Conservation (phyloP, 257 asterid genomes). For the Knoxia roxburghii region DNA sequence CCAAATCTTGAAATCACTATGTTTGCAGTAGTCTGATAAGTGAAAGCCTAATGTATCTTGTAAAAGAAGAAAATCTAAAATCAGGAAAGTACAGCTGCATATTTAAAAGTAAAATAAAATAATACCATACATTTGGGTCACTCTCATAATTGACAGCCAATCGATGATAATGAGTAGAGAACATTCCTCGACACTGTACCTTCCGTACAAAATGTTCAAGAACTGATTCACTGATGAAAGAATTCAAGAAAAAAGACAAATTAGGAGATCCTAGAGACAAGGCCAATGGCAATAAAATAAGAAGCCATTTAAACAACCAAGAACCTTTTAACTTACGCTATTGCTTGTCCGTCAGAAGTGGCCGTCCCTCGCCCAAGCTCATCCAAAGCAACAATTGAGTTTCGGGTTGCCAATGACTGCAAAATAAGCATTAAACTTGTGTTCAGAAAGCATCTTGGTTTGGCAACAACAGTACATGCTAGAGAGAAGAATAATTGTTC, state of each 20-base stretch:
- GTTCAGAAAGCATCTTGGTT: conserved; percentile 12
- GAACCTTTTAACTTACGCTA: conserved; percentile 63
- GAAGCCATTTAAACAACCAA: not conserved
- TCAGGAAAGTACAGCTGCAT: not conserved
- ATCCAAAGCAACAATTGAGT: conserved; percentile 88
- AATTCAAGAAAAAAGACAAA: conserved; percentile 17
- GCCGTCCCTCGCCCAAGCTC: conserved; percentile 99
- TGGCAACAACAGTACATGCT: not conserved
- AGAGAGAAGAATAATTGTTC: not conserved
- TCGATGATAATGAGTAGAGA: conserved; percentile 94
- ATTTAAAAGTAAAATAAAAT: not conserved
- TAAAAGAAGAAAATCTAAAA: conserved; percentile 1
- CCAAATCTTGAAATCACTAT: not conserved
- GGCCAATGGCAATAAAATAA: not conserved
- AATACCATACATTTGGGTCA: conserved; percentile 67
- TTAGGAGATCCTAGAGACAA: conserved; percentile 3
- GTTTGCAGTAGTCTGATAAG: not conserved
- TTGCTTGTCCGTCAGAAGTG: conserved; percentile 98
- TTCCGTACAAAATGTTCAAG: conserved; percentile 80
- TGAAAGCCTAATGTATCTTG: not conserved
- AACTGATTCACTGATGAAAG: conserved; percentile 73
- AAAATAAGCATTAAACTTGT: conserved; percentile 18
- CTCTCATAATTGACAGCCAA: conserved; percentile 70
- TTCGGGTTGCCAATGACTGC: conserved; percentile 72
- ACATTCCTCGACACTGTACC: conserved; percentile 92